A percentile compares a stretch with the other conserved stretches of the same genome.
These are phyloP conservation scores for Paraurostyla sp. DNA, from an alignment of 73 alveolate species.

Conservation along the genomic window DNA sequence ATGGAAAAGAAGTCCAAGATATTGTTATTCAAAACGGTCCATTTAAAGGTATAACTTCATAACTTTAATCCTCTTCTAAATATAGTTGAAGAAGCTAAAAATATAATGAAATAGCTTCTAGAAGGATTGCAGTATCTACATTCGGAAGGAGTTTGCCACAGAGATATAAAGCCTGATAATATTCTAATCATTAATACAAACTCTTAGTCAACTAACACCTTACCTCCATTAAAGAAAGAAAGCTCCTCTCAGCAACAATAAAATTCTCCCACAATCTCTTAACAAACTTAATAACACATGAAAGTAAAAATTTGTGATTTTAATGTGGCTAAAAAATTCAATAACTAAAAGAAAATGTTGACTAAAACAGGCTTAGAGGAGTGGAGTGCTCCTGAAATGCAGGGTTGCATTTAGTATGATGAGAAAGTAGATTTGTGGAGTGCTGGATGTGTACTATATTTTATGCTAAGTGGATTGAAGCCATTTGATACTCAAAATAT, in stretches of 20 bases:
- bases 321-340: slow-evolving; percentile 20
- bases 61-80: background rate
- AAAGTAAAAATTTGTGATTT: slow-evolving; percentile 11
- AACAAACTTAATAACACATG: no score
- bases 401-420: background rate
- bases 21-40: background rate
- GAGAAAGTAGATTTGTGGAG: slow-evolving; percentile 53
- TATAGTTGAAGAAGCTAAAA: background rate
- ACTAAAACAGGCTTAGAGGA: slow-evolving; percentile 28
- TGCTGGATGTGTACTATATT: slow-evolving; percentile 21
- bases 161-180: slow-evolving; percentile 43
- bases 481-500: background rate
- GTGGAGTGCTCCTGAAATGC: slow-evolving; percentile 56
- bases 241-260: no score
- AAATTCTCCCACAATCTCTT: no score
- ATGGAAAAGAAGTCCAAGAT: background rate
- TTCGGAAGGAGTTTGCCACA: slow-evolving; percentile 6
- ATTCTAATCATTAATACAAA: no score
- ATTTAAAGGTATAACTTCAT: background rate
- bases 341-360: background rate
- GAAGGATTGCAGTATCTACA: background rate
- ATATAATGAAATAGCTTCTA: background rate
- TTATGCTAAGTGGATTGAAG: background rate
- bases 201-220: no score
- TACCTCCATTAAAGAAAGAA: no score